phyloP scores from a whole-genome alignment of 2,329 filamentous ascomycete genomes.

The Exophiala aquamarina region DNA sequence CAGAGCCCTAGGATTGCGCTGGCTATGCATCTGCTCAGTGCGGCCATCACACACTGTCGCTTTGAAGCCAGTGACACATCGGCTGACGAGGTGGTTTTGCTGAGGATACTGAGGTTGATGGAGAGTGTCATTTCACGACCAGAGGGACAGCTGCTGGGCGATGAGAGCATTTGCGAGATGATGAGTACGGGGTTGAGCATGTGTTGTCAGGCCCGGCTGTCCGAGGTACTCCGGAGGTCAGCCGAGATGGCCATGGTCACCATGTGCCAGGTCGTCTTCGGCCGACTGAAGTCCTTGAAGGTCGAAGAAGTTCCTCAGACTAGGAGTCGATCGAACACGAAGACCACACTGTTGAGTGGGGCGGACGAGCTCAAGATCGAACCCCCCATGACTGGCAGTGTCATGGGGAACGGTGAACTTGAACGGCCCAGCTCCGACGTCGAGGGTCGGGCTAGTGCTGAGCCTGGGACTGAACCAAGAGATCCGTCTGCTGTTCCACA shows the following conservation, averaged over 20 bases:
- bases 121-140: constrained; percentile 96
- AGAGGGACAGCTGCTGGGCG: constrained; percentile 88
- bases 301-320: constrained; percentile 62
- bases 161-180: constrained; percentile 98
- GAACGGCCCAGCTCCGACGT: constrained; percentile 23
- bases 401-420: constrained; percentile 53
- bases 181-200: constrained; percentile 98
- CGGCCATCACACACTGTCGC: constrained; percentile 93
- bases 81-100: constrained; percentile 90
- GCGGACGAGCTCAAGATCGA: constrained; percentile 82
- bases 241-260: constrained; percentile 94
- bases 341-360: constrained; percentile 45
- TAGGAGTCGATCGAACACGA: constrained; percentile 26
- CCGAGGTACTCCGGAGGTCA: constrained; percentile 83
- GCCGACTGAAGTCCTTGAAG: constrained; percentile 83
- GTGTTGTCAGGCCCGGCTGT: constrained; percentile 90
- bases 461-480: constrained; percentile 29
- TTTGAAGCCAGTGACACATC: constrained; percentile 96
- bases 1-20: constrained; percentile 83
- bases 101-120: constrained; percentile 96
- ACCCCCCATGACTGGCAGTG: constrained; percentile 52
- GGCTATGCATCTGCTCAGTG: constrained; percentile 91
- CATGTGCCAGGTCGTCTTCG: constrained; percentile 99
- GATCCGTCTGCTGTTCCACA: constrained; percentile 34
- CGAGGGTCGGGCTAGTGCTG: constrained; percentile 10